These are phyloP conservation scores for Edaphochlamys debaryana DNA, from an alignment of 139 green algal genomes.

Conservation along the genomic window DNA sequence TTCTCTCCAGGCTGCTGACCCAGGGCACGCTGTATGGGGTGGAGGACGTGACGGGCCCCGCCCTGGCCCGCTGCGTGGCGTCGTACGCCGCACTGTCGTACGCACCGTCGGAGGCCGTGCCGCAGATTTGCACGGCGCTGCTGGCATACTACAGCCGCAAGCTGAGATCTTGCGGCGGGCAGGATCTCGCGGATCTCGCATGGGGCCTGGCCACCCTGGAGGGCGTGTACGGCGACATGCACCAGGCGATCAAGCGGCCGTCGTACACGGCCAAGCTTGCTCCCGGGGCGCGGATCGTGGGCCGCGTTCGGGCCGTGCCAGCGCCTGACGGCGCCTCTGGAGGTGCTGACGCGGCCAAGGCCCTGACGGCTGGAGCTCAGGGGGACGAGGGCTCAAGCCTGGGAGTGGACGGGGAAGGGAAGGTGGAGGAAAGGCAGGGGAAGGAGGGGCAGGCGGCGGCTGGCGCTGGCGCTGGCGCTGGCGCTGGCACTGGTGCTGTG, in stretches of 20 bases:
- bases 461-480: too few species aligned
- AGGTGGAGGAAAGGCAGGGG: too few species aligned
- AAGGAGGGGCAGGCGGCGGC: too few species aligned
- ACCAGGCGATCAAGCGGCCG: slow-evolving; percentile 25
- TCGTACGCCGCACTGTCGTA: slow-evolving; percentile 9
- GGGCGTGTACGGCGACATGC: slow-evolving; percentile 32
- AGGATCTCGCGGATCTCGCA: slow-evolving; percentile 13
- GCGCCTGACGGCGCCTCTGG: too few species aligned
- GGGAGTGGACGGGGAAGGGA: too few species aligned
- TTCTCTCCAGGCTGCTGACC: background rate
- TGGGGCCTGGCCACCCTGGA: slow-evolving; percentile 23
- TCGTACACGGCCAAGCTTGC: background rate
- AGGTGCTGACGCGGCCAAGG: too few species aligned
- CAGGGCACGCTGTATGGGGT: background rate
- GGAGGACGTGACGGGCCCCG: background rate
- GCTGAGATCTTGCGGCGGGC: background rate
- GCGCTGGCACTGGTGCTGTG: too few species aligned
- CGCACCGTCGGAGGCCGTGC: slow-evolving; percentile 8
- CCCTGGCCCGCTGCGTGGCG: slow-evolving; percentile 15
- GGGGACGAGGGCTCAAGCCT: too few species aligned
- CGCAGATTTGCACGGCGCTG: background rate
- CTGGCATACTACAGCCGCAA: background rate
- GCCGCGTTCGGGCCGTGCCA: background rate
- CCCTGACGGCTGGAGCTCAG: too few species aligned
- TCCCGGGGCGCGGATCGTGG: background rate